Evolutionary conservation across 805 yeast genomes (phyloP), one percentile per base, ranked within the genome.

Genomic region (Priceomyces castillae): DNA sequence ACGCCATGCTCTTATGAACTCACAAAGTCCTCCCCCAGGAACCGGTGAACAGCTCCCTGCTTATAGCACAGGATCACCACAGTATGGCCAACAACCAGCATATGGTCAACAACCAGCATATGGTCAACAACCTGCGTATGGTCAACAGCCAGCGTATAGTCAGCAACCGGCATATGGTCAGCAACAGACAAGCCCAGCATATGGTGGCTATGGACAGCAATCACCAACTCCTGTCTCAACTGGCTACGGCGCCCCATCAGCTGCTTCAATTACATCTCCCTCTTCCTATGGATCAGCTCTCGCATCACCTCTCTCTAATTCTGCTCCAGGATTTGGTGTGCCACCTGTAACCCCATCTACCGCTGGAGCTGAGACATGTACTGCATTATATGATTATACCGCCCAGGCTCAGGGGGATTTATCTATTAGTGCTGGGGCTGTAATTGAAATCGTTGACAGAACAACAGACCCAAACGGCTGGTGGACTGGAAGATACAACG

Each of bases 381-480:
- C 96, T 10, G 97, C 99, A 0, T 64, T 90, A 40, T 92, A 90
- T 61, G 97, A 90, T 57, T 92, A 88, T 64, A 69, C 84, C 7
- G 96, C 98, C 0, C 97, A 90, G 64, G 94, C 97, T 0, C 86
- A 78, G 25, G 98, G 98, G 17, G 99, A 94, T 60, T 74, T 94
- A 58, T 67, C 86, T 15, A 88, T 94, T 70, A 76, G 82, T 26
- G 96, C 96, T 0, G 99, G 98, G 17, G 85, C 90, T 16, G 77
- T 81, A 23, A 90, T 94, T 51, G 86, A 87, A 54, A 74, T 94
- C 46, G 79, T 90, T 2, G 86, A 89, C 59, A 82, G 88, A 57
- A 85, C 96, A 1, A 73, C 79, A 0, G 96, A 90, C 61, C 76
- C 82, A 41, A 89, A 88, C 56, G 99, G 96, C 4, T 94, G 99